Evolutionary conservation across 495 filamentous ascomycete species (phyloP).

Genomic region (Choiromyces venosus): DNA sequence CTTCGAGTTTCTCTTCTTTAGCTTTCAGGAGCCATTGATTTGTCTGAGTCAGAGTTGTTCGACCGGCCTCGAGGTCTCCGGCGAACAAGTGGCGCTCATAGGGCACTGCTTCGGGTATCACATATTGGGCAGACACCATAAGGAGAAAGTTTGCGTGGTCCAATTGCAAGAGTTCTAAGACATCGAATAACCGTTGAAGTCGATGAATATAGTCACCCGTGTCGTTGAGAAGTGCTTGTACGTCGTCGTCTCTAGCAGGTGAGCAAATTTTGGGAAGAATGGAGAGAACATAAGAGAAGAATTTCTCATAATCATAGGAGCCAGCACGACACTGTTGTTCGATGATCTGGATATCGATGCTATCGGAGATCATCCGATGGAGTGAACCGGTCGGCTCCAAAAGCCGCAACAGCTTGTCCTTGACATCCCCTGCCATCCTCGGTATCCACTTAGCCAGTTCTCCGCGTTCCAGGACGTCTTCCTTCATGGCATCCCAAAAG

Average conservation of each 20-base stretch:
- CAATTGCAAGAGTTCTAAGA: slow-evolving; percentile 85
- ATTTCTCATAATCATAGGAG: slow-evolving; percentile 85
- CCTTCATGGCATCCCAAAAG: slow-evolving; percentile 71
- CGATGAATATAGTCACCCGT: slow-evolving; percentile 77
- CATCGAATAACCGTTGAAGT: slow-evolving; percentile 71
- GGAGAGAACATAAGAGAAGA: slow-evolving; percentile 82
- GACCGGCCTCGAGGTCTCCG: slow-evolving; percentile 58
- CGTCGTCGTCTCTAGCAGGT: slow-evolving; percentile 77
- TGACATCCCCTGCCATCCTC: slow-evolving; percentile 77
- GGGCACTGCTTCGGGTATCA: slow-evolving; percentile 70
- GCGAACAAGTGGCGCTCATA: slow-evolving; percentile 79
- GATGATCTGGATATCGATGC: slow-evolving; percentile 73
- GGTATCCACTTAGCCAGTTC: slow-evolving; percentile 71
- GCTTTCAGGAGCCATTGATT: slow-evolving; percentile 68
- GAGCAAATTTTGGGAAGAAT: slow-evolving; percentile 93
- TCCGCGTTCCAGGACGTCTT: slow-evolving; percentile 60
- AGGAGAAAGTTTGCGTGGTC: slow-evolving; percentile 95
- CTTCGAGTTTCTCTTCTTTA: slow-evolving; percentile 61
- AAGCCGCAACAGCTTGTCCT: slow-evolving; percentile 73
- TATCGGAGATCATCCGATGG: slow-evolving; percentile 75
- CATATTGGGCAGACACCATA: slow-evolving; percentile 67
- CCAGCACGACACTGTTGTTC: slow-evolving; percentile 69
- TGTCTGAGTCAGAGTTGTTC: slow-evolving; percentile 57
- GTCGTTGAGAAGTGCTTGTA: slow-evolving; percentile 70
- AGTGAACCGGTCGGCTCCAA: slow-evolving; percentile 74